phyloP scores from a whole-genome alignment of 192 early-diverging fungal genomes.

The Gigaspora rosea region DNA sequence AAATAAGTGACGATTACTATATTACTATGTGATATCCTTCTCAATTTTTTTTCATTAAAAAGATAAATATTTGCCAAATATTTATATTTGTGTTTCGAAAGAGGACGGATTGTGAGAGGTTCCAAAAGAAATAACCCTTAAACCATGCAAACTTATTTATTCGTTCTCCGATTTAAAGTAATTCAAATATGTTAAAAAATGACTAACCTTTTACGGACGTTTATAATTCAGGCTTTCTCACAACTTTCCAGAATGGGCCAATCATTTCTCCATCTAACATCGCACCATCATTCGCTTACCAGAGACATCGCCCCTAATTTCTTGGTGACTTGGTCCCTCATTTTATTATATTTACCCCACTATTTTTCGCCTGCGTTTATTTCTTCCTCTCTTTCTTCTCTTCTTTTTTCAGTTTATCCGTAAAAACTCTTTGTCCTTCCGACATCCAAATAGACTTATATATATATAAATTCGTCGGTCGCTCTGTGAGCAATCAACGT shows the following conservation, averaged over 20 bases:
- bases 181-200: not conserved
- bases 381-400: not conserved
- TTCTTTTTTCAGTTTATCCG: not conserved
- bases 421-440: not conserved
- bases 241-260: not conserved
- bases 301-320: not conserved
- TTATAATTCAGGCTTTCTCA: too few species aligned
- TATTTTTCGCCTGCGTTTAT: not conserved
- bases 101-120: conserved; percentile 13
- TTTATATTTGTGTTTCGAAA: conserved; percentile 17
- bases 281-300: not conserved
- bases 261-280: not conserved
- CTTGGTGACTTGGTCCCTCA: not conserved
- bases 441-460: conserved; percentile 22
- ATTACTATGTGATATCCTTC: not conserved
- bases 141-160: not conserved
- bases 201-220: not conserved
- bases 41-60: not conserved
- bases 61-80: conserved; percentile 19
- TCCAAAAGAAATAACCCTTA: not conserved
- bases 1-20: not conserved
- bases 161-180: not conserved
- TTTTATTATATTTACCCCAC: conserved; percentile 20
- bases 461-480: conserved; percentile 13
- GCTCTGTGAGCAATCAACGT: conserved; percentile 33